Evolutionary conservation across 2,329 filamentous ascomycete species (phyloP).

Genomic region (Ascochyta clinopodiicola): DNA sequence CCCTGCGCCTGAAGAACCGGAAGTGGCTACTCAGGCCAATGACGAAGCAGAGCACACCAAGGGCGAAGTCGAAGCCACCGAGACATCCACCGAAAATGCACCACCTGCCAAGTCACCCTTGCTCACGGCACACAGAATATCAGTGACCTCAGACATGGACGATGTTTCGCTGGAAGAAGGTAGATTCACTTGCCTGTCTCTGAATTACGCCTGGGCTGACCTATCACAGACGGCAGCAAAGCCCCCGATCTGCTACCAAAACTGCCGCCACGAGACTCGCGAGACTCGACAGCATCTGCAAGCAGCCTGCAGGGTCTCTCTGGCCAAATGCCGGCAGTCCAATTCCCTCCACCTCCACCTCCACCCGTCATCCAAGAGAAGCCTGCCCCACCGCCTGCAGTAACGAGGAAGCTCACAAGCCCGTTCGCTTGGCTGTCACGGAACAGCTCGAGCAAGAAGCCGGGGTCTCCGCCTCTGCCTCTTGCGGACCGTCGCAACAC

Average conservation of each 20-base stretch:
- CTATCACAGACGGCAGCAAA: constrained; percentile 35
- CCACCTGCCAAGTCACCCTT: constrained; percentile 58
- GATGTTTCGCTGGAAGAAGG: constrained; percentile 70
- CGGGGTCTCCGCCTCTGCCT: constrained; percentile 64
- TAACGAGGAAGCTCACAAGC: constrained; percentile 76
- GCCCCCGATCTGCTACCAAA: constrained; percentile 53
- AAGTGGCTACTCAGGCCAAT: constrained; percentile 16
- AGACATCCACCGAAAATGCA: constrained; percentile 29
- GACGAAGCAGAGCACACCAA: constrained; percentile 20
- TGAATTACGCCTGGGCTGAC: constrained; percentile 24
- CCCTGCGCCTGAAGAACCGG: constrained; percentile 11
- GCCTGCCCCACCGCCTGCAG: constrained; percentile 33
- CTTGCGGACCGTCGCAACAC: constrained; percentile 71
- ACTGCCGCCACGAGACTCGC: constrained; percentile 60
- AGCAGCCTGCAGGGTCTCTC: constrained; percentile 70
- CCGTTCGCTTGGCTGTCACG: constrained; percentile 47
- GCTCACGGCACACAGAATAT: constrained; percentile 61
- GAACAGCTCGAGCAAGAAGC: constrained; percentile 62
- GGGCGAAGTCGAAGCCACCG: constrained; percentile 15
- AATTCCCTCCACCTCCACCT: constrained; percentile 49
- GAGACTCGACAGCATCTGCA: constrained; percentile 48
- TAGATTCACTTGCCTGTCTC: constrained; percentile 48
- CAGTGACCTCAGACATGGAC: constrained; percentile 63
- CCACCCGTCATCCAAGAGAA: constrained; percentile 41
- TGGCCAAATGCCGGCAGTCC: constrained; percentile 72